Percentiles rank a stretch among this genome's conserved stretches.
phyloP scores from a whole-genome alignment of 257 asterid genomes.

The Pogostemon cablin region DNA sequence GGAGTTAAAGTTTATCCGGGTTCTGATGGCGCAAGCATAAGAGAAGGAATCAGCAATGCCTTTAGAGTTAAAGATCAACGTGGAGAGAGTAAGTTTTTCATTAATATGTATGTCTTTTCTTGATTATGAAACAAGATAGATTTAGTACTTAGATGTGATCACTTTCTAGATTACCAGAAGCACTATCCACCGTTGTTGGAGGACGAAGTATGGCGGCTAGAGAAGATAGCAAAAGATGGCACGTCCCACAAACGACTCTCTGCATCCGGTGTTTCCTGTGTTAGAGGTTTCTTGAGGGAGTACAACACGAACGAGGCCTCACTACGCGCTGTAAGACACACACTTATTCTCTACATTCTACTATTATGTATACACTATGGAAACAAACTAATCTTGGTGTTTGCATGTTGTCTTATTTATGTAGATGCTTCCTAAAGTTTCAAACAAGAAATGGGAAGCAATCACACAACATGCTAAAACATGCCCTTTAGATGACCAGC shows the following conservation, averaged over 20 bases:
- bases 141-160: neutral
- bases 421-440: slow-evolving; percentile 55
- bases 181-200: slow-evolving; percentile 58
- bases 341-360: neutral
- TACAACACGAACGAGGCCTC: slow-evolving; percentile 36
- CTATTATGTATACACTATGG: no score
- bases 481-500: slow-evolving; percentile 55
- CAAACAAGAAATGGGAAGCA: slow-evolving; percentile 59
- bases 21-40: slow-evolving; percentile 37
- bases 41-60: slow-evolving; percentile 69
- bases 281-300: slow-evolving; percentile 57
- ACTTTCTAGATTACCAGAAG: slow-evolving; percentile 59
- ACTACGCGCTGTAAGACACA: slow-evolving; percentile 57
- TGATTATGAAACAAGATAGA: no score
- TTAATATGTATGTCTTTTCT: no score
- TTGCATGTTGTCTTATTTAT: slow-evolving; percentile 13
- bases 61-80: slow-evolving; percentile 81
- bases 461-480: slow-evolving; percentile 55
- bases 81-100: slow-evolving; percentile 65
- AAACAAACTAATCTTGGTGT: neutral
- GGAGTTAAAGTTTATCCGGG: slow-evolving; percentile 41
- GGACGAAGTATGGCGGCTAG: slow-evolving; percentile 79
- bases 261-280: slow-evolving; percentile 35
- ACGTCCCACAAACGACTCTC: slow-evolving; percentile 47
- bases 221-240: slow-evolving; percentile 74